A percentile compares a stretch with the other conserved stretches of the same genome.
These are phyloP conservation scores for Coriaria nepalensis DNA, from an alignment of 306 rosid species.

Conservation along the genomic window DNA sequence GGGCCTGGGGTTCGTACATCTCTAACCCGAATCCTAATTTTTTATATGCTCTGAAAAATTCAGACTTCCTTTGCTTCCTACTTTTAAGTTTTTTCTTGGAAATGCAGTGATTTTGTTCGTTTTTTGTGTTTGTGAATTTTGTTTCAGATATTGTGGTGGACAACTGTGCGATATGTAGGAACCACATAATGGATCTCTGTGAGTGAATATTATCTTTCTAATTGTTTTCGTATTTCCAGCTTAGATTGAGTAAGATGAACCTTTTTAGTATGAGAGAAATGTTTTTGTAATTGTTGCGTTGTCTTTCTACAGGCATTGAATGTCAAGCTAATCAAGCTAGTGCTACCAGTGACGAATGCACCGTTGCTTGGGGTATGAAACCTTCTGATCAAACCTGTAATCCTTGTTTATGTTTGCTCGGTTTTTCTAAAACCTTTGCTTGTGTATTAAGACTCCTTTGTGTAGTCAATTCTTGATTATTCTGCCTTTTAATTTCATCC, in stretches of 20 bases:
- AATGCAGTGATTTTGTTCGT: background rate
- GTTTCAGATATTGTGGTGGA: conserved; percentile 78
- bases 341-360: conserved; percentile 86
- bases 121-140: background rate
- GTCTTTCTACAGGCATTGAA: conserved; percentile 51
- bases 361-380: conserved; percentile 90
- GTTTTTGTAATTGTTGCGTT: too few relatives aligned
- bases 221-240: background rate
- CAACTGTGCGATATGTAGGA: conserved; percentile 86
- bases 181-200: conserved; percentile 98
- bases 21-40: too few relatives aligned
- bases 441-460: too few relatives aligned
- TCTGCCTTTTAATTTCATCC: too few relatives aligned
- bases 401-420: too few relatives aligned
- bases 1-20: conserved; percentile 71
- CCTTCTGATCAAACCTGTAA: background rate
- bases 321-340: conserved; percentile 99
- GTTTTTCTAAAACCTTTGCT: too few relatives aligned
- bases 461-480: too few relatives aligned
- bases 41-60: too few relatives aligned
- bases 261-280: too few relatives aligned
- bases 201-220: too few relatives aligned
- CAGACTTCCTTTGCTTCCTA: conserved; percentile 22
- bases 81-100: background rate
- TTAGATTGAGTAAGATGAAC: too few relatives aligned